Conservation (phyloP, 257 asterid species). For the Solanum appendiculatum region DNA sequence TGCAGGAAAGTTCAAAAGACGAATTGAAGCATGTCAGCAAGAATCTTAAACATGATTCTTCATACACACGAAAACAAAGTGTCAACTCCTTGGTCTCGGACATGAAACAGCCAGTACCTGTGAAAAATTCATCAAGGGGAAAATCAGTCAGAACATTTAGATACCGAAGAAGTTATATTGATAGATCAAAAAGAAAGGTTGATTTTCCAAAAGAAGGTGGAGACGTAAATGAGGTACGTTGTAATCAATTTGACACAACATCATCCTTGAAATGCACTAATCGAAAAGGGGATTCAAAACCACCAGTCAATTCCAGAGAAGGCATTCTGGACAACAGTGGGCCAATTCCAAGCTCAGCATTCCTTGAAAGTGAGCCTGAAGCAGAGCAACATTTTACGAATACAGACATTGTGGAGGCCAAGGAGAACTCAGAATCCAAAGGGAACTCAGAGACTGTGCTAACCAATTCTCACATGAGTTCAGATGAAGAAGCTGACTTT, state of each 20-base stretch:
- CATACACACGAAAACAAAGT: conserved; percentile 21
- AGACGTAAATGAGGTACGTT: conserved; percentile 11
- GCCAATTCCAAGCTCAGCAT: conserved; percentile 29
- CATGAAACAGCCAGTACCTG: conserved; percentile 20
- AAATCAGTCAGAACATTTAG: conserved; percentile 76
- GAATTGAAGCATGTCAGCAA: conserved; percentile 3
- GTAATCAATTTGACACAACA: conserved; percentile 12
- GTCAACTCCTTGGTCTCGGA: conserved; percentile 19
- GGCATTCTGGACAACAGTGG: conserved; percentile 9
- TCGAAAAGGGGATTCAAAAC: conserved; percentile 15
- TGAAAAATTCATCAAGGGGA: conserved; percentile 36
- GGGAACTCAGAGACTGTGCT: conserved; percentile 16
- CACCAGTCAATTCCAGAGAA: conserved; percentile 4
- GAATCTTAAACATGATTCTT: conserved; percentile 15
- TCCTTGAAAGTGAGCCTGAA: conserved; percentile 19
- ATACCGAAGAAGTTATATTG: conserved; percentile 15
- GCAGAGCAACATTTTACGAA: conserved; percentile 18
- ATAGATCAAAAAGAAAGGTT: conserved; percentile 18
- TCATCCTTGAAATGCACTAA: conserved; percentile 5
- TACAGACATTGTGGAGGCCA: conserved; percentile 7
- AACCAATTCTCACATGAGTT: conserved; percentile 9
- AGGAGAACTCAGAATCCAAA: conserved; percentile 16
- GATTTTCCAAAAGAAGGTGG: conserved; percentile 6
- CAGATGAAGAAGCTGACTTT: conserved; percentile 20
- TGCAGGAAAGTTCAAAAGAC: conserved; percentile 7